Evolutionary conservation across 2,329 filamentous ascomycete species (phyloP).

Genomic region (Berkeleyomyces basicola): DNA sequence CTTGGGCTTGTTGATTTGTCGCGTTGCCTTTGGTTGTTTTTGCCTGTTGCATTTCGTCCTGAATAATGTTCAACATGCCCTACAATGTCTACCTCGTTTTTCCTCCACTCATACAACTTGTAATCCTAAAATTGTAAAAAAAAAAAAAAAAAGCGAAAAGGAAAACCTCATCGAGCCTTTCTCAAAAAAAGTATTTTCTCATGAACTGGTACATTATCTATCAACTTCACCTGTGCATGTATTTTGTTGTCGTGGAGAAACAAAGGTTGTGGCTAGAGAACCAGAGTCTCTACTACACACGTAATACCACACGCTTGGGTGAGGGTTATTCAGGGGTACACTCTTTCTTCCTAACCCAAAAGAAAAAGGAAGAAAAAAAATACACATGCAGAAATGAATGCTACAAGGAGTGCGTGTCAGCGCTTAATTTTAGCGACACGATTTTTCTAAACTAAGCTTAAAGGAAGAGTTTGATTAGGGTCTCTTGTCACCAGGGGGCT

Average conservation of each 20-base stretch:
- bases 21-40: background rate
- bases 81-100: background rate
- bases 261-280: background rate
- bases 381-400: background rate
- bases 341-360: background rate
- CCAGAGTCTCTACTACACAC: background rate
- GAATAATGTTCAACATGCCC: background rate
- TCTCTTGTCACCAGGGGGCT: no score
- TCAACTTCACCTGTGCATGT: background rate
- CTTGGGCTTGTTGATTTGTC: background rate
- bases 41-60: background rate
- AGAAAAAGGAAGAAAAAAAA: background rate
- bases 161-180: no score
- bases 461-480: background rate
- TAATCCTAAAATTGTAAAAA: no score
- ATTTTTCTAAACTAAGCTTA: background rate
- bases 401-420: background rate
- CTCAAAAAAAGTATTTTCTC: background rate
- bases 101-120: no score
- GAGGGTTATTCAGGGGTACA: background rate
- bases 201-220: background rate
- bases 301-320: background rate
- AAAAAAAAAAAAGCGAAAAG: no score
- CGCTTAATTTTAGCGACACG: background rate
- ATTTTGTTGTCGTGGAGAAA: background rate